Evolutionary conservation across 2,329 filamentous ascomycete genomes (phyloP).

Genomic region (Phialophora macrospora): DNA sequence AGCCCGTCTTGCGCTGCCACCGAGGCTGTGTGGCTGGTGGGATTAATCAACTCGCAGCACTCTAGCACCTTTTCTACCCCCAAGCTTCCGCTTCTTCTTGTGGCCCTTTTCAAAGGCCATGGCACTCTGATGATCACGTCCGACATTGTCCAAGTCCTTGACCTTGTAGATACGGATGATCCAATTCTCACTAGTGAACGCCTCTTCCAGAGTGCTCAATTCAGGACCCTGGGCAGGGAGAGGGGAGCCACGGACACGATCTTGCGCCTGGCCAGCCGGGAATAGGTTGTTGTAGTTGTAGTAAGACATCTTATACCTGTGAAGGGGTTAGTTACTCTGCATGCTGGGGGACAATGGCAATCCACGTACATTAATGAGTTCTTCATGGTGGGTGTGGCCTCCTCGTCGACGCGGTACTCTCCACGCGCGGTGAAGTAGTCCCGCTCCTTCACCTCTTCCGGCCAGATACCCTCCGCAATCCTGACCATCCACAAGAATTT

Average conservation of each 20-base stretch:
- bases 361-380: conserved; percentile 92
- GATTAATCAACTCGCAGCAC: conserved; percentile 52
- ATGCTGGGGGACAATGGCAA: background rate
- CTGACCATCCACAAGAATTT: conserved; percentile 99
- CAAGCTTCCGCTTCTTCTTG: conserved; percentile 57
- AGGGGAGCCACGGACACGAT: conserved; percentile 81
- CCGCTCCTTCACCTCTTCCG: conserved; percentile 97
- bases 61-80: conserved; percentile 49
- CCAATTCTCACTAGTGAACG: conserved; percentile 99
- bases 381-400: conserved; percentile 95
- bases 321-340: conserved; percentile 35
- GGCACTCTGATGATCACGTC: conserved; percentile 77
- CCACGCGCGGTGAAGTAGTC: conserved; percentile 93
- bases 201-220: conserved; percentile 89
- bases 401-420: conserved; percentile 92
- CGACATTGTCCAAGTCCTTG: conserved; percentile 96
- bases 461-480: conserved; percentile 99
- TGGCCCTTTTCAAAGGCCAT: conserved; percentile 58
- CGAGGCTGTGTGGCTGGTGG: background rate
- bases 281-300: conserved; percentile 95
- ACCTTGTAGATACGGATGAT: conserved; percentile 99
- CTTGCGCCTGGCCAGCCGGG: conserved; percentile 84
- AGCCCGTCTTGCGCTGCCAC: background rate
- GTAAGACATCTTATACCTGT: conserved; percentile 99
- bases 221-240: conserved; percentile 84